Conservation (phyloP, 169 alveolate genomes). For the Eimeria mitis region DNA sequence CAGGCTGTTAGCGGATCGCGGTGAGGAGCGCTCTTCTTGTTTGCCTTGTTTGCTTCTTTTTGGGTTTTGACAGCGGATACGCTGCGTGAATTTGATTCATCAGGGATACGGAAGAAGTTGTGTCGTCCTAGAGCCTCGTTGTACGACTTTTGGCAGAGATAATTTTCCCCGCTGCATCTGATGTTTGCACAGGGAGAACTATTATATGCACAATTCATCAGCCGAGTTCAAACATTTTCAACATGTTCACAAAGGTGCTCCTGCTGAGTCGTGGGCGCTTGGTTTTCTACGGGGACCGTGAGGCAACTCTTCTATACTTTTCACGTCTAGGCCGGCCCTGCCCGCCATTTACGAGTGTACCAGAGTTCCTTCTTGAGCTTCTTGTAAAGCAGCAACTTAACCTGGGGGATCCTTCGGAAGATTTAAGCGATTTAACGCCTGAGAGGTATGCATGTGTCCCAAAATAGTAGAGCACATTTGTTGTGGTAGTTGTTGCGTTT, state of each 20-base stretch:
- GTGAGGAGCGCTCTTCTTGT: constrained; percentile 3
- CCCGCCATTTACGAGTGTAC: constrained; percentile 81
- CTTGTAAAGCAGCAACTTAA: constrained; percentile 57
- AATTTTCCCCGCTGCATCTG: not conserved
- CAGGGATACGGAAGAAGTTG: not conserved
- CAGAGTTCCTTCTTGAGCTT: constrained; percentile 79
- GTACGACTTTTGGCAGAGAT: not conserved
- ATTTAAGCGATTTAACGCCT: constrained; percentile 18
- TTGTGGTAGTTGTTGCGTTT: not conserved
- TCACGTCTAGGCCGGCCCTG: constrained; percentile 66
- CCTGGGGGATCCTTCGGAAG: constrained; percentile 24
- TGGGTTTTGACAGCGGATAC: not conserved
- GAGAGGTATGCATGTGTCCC: constrained; percentile 24
- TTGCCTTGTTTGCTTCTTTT: not conserved
- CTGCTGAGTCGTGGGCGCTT: constrained; percentile 83
- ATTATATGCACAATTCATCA: constrained; percentile 85
- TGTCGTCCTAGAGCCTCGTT: not conserved
- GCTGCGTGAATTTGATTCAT: not conserved
- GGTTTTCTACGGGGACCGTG: constrained; percentile 83
- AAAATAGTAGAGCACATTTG: not conserved
- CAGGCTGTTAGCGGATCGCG: constrained; percentile 79
- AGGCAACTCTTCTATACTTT: constrained; percentile 79
- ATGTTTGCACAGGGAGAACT: constrained; percentile 78
- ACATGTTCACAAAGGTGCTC: constrained; percentile 81
- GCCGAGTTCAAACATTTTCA: constrained; percentile 82